These are phyloP conservation scores for Hypoxylon sp. DNA, from an alignment of 2,329 filamentous ascomycete genomes.

Conservation along the genomic window DNA sequence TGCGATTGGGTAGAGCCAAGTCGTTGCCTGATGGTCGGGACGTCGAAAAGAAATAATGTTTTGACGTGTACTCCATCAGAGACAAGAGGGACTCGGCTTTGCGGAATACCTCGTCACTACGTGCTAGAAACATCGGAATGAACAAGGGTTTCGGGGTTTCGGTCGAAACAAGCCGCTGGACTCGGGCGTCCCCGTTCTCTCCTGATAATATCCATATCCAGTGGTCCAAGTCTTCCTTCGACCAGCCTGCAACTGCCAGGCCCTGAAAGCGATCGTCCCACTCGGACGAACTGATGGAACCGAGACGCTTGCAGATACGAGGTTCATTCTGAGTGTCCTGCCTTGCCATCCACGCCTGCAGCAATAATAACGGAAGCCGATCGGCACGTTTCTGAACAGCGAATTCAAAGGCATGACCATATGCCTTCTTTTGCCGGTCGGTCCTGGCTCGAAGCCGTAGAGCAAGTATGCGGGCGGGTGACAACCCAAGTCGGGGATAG, in stretches of 20 bases:
- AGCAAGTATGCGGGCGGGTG: constrained; percentile 48
- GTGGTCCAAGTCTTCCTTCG: constrained; percentile 53
- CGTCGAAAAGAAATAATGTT: constrained; percentile 26
- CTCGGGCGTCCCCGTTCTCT: constrained; percentile 53
- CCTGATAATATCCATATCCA: constrained; percentile 60
- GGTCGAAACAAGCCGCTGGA: constrained; percentile 54
- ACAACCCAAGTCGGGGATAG: constrained; percentile 37
- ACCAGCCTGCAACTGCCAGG: constrained; percentile 53
- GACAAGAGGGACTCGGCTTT: constrained; percentile 50
- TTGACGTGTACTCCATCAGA: constrained; percentile 54
- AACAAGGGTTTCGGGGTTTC: constrained; percentile 57
- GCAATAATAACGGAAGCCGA: constrained; percentile 49
- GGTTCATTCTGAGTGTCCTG: constrained; percentile 45
- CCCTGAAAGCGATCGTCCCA: constrained; percentile 53
- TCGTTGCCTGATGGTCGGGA: background rate
- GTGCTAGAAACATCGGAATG: constrained; percentile 55
- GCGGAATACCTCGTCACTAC: constrained; percentile 53
- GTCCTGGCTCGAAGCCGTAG: constrained; percentile 45
- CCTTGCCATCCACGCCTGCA: constrained; percentile 46
- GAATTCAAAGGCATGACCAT: constrained; percentile 31
- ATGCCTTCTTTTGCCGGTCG: constrained; percentile 37
- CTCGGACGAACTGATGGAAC: constrained; percentile 38
- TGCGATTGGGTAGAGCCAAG: constrained; percentile 7
- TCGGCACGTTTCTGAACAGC: constrained; percentile 42
- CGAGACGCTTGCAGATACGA: constrained; percentile 29